phyloP scores from a whole-genome alignment of 257 asterid species.

The Lantana camara region DNA sequence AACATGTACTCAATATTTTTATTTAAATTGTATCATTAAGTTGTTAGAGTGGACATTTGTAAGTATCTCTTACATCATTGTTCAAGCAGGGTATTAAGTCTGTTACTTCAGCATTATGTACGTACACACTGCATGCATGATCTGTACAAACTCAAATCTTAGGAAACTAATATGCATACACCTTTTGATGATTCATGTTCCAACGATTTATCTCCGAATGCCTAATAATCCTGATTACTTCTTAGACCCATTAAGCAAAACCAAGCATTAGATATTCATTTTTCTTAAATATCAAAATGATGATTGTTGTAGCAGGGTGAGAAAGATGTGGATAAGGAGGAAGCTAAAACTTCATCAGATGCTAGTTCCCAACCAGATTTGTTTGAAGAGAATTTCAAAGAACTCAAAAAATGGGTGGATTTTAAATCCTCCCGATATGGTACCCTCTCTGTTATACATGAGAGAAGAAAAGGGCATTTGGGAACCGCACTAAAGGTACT shows the following conservation, averaged over 20 bases:
- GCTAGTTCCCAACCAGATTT: constrained; percentile 45
- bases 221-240: background rate
- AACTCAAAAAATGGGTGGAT: constrained; percentile 88
- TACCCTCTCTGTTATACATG: constrained; percentile 63
- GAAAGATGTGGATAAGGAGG: constrained; percentile 39
- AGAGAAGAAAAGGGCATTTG: constrained; percentile 72
- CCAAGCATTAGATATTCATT: background rate
- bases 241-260: background rate
- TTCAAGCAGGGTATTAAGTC: background rate
- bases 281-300: constrained; percentile 7
- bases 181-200: background rate
- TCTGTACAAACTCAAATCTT: background rate
- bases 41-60: background rate
- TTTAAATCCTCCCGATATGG: constrained; percentile 74
- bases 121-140: background rate
- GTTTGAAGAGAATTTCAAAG: constrained; percentile 85
- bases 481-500: constrained; percentile 92
- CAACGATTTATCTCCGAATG: too few relatives aligned
- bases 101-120: background rate
- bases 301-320: constrained; percentile 46
- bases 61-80: background rate
- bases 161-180: constrained; percentile 8
- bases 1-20: background rate
- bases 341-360: constrained; percentile 43
- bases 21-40: constrained; percentile 7